Evolutionary conservation across 1,139 yeast species (phyloP).

Genomic region (Geotrichum reessii): DNA sequence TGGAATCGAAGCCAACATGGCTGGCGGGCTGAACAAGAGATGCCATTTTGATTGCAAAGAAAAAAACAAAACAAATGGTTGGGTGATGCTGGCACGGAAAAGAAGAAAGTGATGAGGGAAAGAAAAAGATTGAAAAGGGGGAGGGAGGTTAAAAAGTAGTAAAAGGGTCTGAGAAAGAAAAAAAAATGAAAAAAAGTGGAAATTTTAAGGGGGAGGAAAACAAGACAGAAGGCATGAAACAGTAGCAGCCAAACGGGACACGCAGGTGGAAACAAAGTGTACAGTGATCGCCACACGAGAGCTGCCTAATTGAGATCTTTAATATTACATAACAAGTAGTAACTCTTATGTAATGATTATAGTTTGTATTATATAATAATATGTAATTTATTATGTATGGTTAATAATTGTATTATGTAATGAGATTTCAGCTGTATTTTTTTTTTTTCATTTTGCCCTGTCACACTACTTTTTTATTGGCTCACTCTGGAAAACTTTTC

Average conservation of each 20-base stretch:
- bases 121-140: neutral
- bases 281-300: neutral
- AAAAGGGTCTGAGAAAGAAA: neutral
- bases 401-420: neutral
- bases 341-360: neutral
- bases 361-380: neutral
- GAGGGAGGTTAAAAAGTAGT: neutral
- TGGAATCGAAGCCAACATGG: conserved; percentile 94
- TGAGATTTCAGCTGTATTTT: too few species aligned
- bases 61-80: too few species aligned
- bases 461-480: neutral
- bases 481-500: conserved; percentile 5
- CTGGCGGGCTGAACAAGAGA: conserved; percentile 16
- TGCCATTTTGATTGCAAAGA: conserved; percentile 10
- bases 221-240: neutral
- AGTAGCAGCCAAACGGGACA: neutral
- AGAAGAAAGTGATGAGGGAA: neutral
- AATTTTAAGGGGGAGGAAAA: neutral
- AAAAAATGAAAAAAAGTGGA: neutral
- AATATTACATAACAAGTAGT: neutral
- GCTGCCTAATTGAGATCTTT: neutral
- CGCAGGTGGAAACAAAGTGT: neutral
- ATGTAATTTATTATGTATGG: neutral
- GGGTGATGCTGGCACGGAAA: neutral
- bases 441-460: neutral